A percentile compares a stretch with the other conserved stretches of the same genome.
Evolutionary conservation across 352 stramenopile species (phyloP).

Genomic region (Pythium aphanidermatum): DNA sequence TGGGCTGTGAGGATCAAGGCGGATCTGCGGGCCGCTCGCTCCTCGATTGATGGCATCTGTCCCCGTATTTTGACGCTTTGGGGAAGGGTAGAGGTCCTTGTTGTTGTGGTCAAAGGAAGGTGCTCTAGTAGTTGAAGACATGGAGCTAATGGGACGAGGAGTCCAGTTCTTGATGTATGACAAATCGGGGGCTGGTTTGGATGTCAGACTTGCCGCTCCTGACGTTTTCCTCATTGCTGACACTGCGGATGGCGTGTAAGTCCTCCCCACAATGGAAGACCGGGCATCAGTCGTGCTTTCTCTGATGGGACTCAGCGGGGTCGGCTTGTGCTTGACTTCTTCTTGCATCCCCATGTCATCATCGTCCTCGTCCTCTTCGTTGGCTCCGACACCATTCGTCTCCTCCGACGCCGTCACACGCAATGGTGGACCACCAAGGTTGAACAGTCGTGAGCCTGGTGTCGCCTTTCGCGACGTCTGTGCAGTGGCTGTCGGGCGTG

Average conservation of each 20-base stretch:
- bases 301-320: conserved; percentile 6
- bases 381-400: conserved; percentile 18
- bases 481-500: conserved; percentile 33
- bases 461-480: conserved; percentile 48
- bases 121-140: conserved; percentile 3
- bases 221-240: too few relatives aligned
- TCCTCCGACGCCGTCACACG: conserved; percentile 39
- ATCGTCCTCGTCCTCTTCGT: conserved; percentile 46
- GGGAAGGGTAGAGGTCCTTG: conserved; percentile 28
- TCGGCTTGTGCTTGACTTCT: neutral
- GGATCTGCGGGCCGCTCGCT: conserved; percentile 18
- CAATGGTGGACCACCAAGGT: conserved; percentile 39
- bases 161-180: conserved; percentile 46
- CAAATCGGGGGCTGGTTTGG: conserved; percentile 15
- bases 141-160: conserved; percentile 15
- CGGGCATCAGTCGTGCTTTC: conserved; percentile 4
- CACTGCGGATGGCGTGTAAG: too few relatives aligned
- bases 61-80: conserved; percentile 38
- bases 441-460: conserved; percentile 30
- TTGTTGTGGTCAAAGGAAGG: conserved; percentile 28
- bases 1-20: conserved; percentile 21
- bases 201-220: conserved; percentile 2
- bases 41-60: conserved; percentile 17
- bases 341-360: conserved; percentile 22
- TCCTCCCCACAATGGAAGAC: too few relatives aligned